Evolutionary conservation across 768 basidiomycete species (phyloP).

Genomic region (Trametes villosa): DNA sequence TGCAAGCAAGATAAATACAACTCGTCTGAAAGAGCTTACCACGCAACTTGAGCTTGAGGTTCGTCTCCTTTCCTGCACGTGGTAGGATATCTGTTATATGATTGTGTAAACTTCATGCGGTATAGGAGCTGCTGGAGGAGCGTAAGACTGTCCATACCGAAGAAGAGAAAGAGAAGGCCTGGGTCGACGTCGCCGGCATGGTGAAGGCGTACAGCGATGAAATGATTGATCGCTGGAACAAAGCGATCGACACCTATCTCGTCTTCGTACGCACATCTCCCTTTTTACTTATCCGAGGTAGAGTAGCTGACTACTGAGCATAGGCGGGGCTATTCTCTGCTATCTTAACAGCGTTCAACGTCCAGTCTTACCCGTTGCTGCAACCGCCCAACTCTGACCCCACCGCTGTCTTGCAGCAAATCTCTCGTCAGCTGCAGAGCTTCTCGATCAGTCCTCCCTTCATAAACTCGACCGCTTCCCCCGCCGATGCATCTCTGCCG

Average conservation of each 20-base stretch:
- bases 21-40: too few relatives aligned
- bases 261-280: background rate
- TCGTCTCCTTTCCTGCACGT: too few relatives aligned
- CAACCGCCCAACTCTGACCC: slow-evolving; percentile 11
- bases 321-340: slow-evolving; percentile 34
- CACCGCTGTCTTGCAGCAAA: background rate
- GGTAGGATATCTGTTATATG: too few relatives aligned
- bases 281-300: background rate
- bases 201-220: background rate
- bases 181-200: background rate
- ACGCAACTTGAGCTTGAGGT: too few relatives aligned
- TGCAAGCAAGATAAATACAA: too few relatives aligned
- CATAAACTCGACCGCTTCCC: slow-evolving; percentile 16
- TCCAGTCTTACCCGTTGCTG: slow-evolving; percentile 25
- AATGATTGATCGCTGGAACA: background rate
- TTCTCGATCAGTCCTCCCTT: slow-evolving; percentile 11
- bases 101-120: too few relatives aligned
- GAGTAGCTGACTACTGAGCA: background rate
- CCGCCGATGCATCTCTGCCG: background rate
- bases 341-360: slow-evolving; percentile 29
- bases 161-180: background rate
- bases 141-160: background rate
- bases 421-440: slow-evolving; percentile 13
- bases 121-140: background rate
- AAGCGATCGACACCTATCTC: slow-evolving; percentile 3